Conservation (phyloP, 1,139 yeast genomes). For the Yamadazyma sp. region DNA sequence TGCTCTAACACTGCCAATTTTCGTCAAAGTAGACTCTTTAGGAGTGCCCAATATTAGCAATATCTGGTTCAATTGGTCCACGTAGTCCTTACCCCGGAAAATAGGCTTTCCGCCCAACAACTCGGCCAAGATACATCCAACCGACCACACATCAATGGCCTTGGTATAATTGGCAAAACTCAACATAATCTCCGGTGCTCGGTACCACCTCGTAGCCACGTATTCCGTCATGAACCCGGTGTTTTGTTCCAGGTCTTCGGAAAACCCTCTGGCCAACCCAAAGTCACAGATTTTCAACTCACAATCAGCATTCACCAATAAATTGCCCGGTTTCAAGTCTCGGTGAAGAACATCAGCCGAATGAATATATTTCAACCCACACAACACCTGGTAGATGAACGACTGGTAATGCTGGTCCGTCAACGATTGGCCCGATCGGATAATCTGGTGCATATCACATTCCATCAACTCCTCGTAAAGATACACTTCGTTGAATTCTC, state of each 20-base stretch:
- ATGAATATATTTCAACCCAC: constrained; percentile 86
- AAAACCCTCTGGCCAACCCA: constrained; percentile 94
- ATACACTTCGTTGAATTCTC: constrained; percentile 85
- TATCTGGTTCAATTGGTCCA: constrained; percentile 90
- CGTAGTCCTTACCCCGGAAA: constrained; percentile 93
- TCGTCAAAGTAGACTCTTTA: constrained; percentile 72
- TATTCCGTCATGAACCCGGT: constrained; percentile 93
- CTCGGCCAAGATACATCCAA: constrained; percentile 95
- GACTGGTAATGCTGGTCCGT: constrained; percentile 95
- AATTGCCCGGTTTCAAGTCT: constrained; percentile 91
- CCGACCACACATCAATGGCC: constrained; percentile 97
- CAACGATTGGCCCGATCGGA: constrained; percentile 87
- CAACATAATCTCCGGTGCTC: constrained; percentile 97
- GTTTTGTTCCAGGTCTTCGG: constrained; percentile 79
- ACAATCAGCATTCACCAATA: constrained; percentile 93
- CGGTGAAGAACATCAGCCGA: constrained; percentile 95
- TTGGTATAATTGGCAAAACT: constrained; percentile 90
- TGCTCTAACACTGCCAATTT: constrained; percentile 87
- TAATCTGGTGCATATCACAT: constrained; percentile 97
- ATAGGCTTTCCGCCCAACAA: constrained; percentile 88
- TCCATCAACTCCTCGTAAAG: constrained; percentile 95
- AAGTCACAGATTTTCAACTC: constrained; percentile 95
- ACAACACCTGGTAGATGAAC: constrained; percentile 85
- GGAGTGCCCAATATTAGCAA: constrained; percentile 89
- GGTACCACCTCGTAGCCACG: constrained; percentile 97